Evolutionary conservation across 2,329 filamentous ascomycete genomes (phyloP).

Genomic region (Colletotrichum chlorophyti): DNA sequence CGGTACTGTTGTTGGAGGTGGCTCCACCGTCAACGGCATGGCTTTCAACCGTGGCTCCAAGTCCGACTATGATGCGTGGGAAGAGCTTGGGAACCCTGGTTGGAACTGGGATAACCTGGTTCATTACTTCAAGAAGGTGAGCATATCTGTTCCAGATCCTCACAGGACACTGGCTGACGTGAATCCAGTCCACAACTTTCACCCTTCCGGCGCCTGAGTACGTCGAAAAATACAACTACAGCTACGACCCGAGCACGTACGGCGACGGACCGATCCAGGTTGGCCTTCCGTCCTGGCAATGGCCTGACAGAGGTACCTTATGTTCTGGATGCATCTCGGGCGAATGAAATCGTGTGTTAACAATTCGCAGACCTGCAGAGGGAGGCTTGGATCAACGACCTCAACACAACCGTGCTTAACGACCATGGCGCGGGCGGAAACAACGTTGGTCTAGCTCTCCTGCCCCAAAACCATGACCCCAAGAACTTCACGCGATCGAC

Average conservation of each 20-base stretch:
- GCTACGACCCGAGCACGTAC: conserved; percentile 32
- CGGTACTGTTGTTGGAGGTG: conserved; percentile 33
- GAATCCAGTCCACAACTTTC: conserved; percentile 35
- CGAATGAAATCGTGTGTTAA: no score
- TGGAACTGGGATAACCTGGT: conserved; percentile 53
- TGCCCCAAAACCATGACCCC: conserved; percentile 42
- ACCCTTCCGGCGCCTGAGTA: conserved; percentile 40
- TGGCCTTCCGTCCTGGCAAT: conserved; percentile 34
- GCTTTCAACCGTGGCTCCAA: conserved; percentile 50
- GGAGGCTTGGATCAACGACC: conserved; percentile 20
- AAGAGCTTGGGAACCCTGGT: conserved; percentile 47
- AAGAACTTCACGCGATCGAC: conserved; percentile 47
- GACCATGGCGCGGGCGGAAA: conserved; percentile 29
- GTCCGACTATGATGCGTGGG: conserved; percentile 51
- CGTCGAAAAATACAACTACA: conserved; percentile 32
- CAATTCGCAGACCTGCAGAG: conserved; percentile 24
- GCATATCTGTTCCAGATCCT: no score
- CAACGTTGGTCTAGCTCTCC: conserved; percentile 33
- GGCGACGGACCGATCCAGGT: conserved; percentile 34
- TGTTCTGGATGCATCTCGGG: no score
- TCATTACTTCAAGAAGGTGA: conserved; percentile 53
- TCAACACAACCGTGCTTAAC: conserved; percentile 19
- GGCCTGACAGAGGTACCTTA: conserved; percentile 32
- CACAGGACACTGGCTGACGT: no score
- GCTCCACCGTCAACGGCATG: conserved; percentile 45